Evolutionary conservation across 2,329 filamentous ascomycete species (phyloP).

Genomic region (Ceratocystis ficicola): DNA sequence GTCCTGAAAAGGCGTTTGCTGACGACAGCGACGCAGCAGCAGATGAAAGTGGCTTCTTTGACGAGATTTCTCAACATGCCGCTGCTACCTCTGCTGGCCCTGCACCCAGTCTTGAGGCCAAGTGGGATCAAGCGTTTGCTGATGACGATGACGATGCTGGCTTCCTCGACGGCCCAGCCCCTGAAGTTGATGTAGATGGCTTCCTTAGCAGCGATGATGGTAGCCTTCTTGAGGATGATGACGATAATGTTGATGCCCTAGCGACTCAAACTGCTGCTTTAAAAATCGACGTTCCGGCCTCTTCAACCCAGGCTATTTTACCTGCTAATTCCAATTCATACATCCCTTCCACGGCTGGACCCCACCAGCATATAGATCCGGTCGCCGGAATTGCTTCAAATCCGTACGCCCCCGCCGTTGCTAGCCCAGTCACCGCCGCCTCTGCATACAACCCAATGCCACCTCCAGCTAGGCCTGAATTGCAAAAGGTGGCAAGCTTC

Average conservation of each 20-base stretch:
- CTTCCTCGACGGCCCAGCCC: constrained; percentile 40
- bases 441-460: constrained; percentile 31
- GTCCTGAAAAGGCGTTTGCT: constrained; percentile 1
- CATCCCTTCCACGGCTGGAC: neutral
- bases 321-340: neutral
- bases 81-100: constrained; percentile 31
- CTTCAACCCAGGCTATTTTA: constrained; percentile 23
- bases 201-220: constrained; percentile 77
- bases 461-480: constrained; percentile 33
- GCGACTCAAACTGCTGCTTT: constrained; percentile 13
- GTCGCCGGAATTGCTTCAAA: constrained; percentile 14
- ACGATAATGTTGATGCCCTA: constrained; percentile 28
- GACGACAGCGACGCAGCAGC: neutral
- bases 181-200: constrained; percentile 46
- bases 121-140: constrained; percentile 72
- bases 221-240: constrained; percentile 60
- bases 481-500: constrained; percentile 64
- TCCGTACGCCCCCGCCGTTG: constrained; percentile 20
- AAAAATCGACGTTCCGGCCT: constrained; percentile 8
- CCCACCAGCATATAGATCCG: neutral
- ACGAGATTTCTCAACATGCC: constrained; percentile 16
- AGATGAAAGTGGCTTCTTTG: constrained; percentile 14
- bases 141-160: constrained; percentile 61
- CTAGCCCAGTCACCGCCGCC: constrained; percentile 25
- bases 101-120: constrained; percentile 52